Base-by-base conservation (phyloP, 441 rosid genomes). In the Mallotus repandus region DNA sequence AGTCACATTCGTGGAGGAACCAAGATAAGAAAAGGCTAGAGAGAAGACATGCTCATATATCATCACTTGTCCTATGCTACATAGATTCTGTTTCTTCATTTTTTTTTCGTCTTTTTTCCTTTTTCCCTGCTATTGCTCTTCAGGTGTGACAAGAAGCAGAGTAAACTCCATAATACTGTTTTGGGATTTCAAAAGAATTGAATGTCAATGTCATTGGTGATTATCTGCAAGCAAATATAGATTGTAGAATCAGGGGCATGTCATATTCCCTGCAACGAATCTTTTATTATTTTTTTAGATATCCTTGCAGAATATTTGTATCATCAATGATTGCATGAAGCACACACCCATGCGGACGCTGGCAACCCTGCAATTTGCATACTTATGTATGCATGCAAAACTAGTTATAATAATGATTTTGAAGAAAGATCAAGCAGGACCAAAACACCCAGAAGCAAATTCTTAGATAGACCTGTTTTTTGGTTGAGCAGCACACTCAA, bases 1-100 rank as follows among this genome's bases (percentile, higher is more conserved):
- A 83, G 89, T 76, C 84, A 79, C 66, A 79, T 79, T 81, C 78
- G 53, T 74, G 78, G 85, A 72, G 74, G 74, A 78, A 78, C 61
- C 76, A 82, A 81, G 82, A 81, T 71, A 69, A 83, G 81, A 74
- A 78, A 38, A 38, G 41, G 69, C 84, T 70, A 75, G 78, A 72
- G 66, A 73, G 29, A 53, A 54, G 29, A 71, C 5, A 4, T 63
- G 69, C 62, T 41, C 52, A 10, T 45, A 43, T 41, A 16, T 63
- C 50, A 4, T 50, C 41, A 6, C 14, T 67, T 25, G 7, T 74
- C 14, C 63, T 25, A 2, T 9, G 53, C 54, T 18, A 25, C 62
- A 19, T 66, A 41, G 41, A 0, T 38, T 5, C 41, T 38, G 41
- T 38, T 38, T 38, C 1, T 38, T 29, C n/a, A n/a, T 4, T 32